Conservation (phyloP, 768 basidiomycete genomes). For the Paxillus rubicundulus region DNA sequence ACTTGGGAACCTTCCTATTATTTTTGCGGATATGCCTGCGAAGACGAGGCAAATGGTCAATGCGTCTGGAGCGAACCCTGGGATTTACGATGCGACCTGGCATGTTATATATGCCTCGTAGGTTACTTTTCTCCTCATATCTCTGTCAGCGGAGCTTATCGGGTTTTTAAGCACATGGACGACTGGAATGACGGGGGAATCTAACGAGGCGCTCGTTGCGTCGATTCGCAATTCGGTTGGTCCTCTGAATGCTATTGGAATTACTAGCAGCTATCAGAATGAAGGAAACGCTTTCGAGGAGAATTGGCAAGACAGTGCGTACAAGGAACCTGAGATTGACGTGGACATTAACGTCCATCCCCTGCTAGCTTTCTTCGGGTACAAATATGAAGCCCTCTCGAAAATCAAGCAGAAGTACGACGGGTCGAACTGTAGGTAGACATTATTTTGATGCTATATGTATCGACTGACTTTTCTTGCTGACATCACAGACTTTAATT, state of each 20-base stretch:
- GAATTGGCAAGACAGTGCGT: slow-evolving; percentile 12
- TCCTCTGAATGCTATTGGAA: slow-evolving; percentile 10
- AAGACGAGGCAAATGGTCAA: slow-evolving; percentile 6
- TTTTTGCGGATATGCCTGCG: slow-evolving; percentile 17
- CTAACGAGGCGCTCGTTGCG: neutral
- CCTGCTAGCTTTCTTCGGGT: slow-evolving; percentile 15
- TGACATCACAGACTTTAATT: slow-evolving; percentile 12
- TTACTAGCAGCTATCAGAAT: slow-evolving; percentile 19
- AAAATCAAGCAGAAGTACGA: slow-evolving; percentile 16
- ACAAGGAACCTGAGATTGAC: neutral
- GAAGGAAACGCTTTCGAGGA: slow-evolving; percentile 15
- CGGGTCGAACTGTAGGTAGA: slow-evolving; percentile 7
- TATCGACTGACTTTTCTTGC: neutral
- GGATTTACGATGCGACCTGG: slow-evolving; percentile 16
- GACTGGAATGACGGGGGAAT: neutral
- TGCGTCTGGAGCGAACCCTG: slow-evolving; percentile 20
- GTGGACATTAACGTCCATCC: neutral
- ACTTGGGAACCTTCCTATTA: neutral
- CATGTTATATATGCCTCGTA: slow-evolving; percentile 9
- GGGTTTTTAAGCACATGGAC: slow-evolving; percentile 14
- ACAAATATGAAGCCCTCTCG: slow-evolving; percentile 13
- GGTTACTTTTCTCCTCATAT: neutral
- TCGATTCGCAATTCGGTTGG: slow-evolving; percentile 4
- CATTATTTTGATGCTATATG: neutral
- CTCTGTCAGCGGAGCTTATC: neutral